Conservation (phyloP, 2,329 filamentous ascomycete genomes). For the Botryotinia globosa region DNA sequence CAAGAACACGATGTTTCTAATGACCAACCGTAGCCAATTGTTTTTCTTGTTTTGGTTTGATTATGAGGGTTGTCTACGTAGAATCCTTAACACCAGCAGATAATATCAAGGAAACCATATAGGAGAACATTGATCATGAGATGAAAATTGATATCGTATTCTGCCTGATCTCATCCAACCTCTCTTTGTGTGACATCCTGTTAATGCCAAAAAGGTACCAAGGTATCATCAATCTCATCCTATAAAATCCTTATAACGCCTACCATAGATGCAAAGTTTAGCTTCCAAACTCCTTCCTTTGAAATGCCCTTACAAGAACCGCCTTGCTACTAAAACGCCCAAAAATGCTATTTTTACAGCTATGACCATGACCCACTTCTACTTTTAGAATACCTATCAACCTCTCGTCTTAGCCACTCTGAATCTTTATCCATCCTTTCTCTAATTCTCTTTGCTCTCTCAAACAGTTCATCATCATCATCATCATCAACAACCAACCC, state of each 20-base stretch:
- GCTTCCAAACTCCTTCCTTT: conserved; percentile 19
- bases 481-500: conserved; percentile 29
- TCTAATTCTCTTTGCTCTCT: conserved; percentile 36
- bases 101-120: background rate
- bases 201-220: conserved; percentile 22
- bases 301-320: conserved; percentile 7
- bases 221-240: conserved; percentile 22
- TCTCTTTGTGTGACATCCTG: background rate
- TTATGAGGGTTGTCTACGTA: background rate
- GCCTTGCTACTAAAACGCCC: conserved; percentile 18
- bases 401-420: conserved; percentile 35
- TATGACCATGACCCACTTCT: conserved; percentile 30
- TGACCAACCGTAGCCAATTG: background rate
- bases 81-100: background rate
- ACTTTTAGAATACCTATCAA: conserved; percentile 30
- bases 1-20: background rate
- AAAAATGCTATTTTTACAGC: conserved; percentile 22
- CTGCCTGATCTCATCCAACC: background rate
- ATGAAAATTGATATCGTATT: background rate
- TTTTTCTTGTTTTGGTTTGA: background rate
- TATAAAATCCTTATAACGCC: conserved; percentile 26
- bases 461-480: conserved; percentile 38
- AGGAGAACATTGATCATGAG: background rate
- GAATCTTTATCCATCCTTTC: conserved; percentile 39
- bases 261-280: conserved; percentile 23